Percentiles rank a stretch among this genome's conserved stretches.
phyloP scores from a whole-genome alignment of 164 flowering plant genomes.

The Cinnamomum micranthum region DNA sequence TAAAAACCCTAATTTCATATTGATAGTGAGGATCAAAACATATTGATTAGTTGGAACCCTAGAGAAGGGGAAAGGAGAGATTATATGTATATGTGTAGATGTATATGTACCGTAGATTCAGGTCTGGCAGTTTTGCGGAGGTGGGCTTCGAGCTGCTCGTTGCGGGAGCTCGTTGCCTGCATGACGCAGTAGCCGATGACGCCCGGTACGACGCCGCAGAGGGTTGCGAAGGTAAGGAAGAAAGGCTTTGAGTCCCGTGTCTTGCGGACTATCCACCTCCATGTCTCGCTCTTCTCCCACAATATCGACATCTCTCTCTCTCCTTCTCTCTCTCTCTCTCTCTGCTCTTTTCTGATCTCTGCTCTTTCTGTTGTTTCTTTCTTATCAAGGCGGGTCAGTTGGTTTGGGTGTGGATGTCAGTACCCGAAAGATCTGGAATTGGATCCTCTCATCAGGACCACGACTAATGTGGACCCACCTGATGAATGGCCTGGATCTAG shows the following conservation, averaged over 20 bases:
- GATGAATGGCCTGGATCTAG: not conserved
- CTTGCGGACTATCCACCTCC: constrained; percentile 76
- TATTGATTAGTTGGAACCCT: not conserved
- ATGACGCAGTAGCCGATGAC: constrained; percentile 78
- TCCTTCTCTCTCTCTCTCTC: constrained; percentile 5
- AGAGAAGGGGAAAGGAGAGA: too few species aligned
- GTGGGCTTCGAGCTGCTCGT: constrained; percentile 70
- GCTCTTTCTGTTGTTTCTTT: not conserved
- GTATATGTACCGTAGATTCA: constrained; percentile 51
- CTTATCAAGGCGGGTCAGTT: not conserved
- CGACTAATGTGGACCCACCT: not conserved
- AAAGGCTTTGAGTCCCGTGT: constrained; percentile 88
- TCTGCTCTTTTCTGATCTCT: not conserved
- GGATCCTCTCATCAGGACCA: too few species aligned
- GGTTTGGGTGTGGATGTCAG: not conserved
- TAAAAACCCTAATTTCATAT: not conserved
- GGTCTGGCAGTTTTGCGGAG: constrained; percentile 78
- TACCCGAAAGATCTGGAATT: too few species aligned
- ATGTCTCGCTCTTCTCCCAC: constrained; percentile 79
- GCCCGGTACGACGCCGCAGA: constrained; percentile 88
- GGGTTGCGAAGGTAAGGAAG: constrained; percentile 77
- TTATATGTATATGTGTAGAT: not conserved
- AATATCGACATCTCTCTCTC: constrained; percentile 42
- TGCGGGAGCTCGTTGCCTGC: constrained; percentile 67
- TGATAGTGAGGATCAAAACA: not conserved